These are phyloP conservation scores for Rhynchosporium graminicola DNA, from an alignment of 2,329 filamentous ascomycete genomes.

Conservation along the genomic window DNA sequence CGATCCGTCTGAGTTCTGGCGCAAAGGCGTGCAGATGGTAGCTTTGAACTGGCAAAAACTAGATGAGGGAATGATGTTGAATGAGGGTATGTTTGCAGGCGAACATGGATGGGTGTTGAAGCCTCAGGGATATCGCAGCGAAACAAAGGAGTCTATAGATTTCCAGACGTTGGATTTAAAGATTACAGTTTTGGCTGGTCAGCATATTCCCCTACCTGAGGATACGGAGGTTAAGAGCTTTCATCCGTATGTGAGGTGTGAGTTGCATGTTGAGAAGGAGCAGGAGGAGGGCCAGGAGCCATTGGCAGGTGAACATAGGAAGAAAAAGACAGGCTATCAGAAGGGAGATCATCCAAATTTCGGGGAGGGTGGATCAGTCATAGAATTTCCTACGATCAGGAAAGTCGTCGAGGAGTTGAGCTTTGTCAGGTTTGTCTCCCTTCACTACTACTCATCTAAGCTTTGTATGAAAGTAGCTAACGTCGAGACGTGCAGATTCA, in stretches of 20 bases:
- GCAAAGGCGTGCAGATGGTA: constrained; percentile 85
- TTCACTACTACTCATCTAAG: not conserved
- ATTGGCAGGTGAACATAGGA: constrained; percentile 58
- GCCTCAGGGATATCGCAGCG: constrained; percentile 68
- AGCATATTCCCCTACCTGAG: constrained; percentile 69
- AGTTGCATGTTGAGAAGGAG: constrained; percentile 74
- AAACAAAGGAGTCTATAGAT: constrained; percentile 41
- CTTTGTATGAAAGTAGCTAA: not conserved
- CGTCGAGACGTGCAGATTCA: constrained; percentile 52
- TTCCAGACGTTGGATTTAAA: constrained; percentile 61
- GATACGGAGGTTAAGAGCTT: constrained; percentile 54
- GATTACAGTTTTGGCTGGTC: constrained; percentile 75
- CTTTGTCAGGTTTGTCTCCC: constrained; percentile 66
- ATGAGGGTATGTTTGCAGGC: constrained; percentile 85
- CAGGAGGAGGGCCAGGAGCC: constrained; percentile 40
- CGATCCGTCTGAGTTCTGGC: constrained; percentile 83
- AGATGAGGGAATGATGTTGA: constrained; percentile 94
- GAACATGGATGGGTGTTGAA: constrained; percentile 85
- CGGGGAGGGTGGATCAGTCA: constrained; percentile 49
- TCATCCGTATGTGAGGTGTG: constrained; percentile 74
- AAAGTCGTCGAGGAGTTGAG: constrained; percentile 67
- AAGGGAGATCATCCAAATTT: constrained; percentile 67
- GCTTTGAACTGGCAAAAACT: constrained; percentile 92
- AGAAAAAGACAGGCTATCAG: constrained; percentile 56
- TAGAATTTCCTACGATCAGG: constrained; percentile 60